A percentile compares a stretch with the other conserved stretches of the same genome.
Conservation (phyloP, 257 asterid species). For the Jacaranda copaia region DNA sequence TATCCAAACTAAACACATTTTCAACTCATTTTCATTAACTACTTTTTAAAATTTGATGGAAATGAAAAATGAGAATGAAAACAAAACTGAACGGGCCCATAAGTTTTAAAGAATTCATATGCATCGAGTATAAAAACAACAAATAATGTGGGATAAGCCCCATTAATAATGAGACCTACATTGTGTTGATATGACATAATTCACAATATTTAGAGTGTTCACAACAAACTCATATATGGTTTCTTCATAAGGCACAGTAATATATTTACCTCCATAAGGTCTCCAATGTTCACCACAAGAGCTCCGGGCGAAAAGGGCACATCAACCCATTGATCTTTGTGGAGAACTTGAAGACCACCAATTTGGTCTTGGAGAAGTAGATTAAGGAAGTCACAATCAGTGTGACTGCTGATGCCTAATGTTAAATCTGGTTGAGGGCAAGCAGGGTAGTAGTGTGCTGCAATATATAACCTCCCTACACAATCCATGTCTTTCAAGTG, state of each 20-base stretch:
- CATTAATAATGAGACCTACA: no score
- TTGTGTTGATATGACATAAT: no score
- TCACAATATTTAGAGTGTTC: no score
- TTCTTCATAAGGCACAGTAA: background rate
- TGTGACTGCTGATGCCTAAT: constrained; percentile 33
- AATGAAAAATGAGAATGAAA: no score
- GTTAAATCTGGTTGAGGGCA: constrained; percentile 50
- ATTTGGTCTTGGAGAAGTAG: constrained; percentile 39
- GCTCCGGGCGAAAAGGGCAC: constrained; percentile 38
- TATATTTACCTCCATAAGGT: constrained; percentile 37
- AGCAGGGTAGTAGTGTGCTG: constrained; percentile 39
- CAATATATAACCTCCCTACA: constrained; percentile 30
- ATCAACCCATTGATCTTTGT: constrained; percentile 38
- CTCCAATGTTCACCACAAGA: constrained; percentile 39
- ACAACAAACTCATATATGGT: no score
- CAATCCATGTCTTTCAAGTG: constrained; percentile 45
- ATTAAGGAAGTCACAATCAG: constrained; percentile 41
- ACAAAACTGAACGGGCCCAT: no score
- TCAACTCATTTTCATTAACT: no score
- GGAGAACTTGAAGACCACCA: constrained; percentile 42
- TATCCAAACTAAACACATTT: no score
- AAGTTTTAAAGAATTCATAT: no score
- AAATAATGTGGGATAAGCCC: no score
- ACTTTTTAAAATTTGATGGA: no score
- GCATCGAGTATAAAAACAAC: no score